Evolutionary conservation across 2,329 filamentous ascomycete genomes (phyloP), one percentile per base, ranked within the genome.

Genomic region (Bipolaris oryzae): DNA sequence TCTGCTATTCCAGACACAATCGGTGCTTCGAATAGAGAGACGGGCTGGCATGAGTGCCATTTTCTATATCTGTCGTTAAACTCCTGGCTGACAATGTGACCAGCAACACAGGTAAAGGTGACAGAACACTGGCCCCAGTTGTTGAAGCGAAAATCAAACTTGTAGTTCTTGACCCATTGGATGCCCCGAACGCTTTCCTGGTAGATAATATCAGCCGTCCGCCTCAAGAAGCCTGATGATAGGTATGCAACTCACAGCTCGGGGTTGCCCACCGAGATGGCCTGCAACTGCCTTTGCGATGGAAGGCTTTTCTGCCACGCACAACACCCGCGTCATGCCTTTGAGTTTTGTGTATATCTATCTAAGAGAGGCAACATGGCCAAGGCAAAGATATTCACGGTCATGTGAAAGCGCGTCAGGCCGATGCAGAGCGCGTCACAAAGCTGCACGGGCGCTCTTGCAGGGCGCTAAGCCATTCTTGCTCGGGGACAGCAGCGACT

Each of bases 251-350:
- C 70, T 54, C 60, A 96, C 92, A 52, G 86, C 88, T 74, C 86
- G 84, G 56, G 88, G 82, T 45, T 91, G 91, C 47, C 95, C 94
- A 31, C 90, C 90, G 25, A 99, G 84, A 80, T 98, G 94, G 55
- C 87, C 86, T 37, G 95, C 91, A 47, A 99, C 94, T 35, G 94
- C 92, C 78, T 95, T 97, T 55, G 95, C 92, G 61, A 99, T 97
- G 39, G 94, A 96, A 34, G 92, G 92, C 83, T 99, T 93, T 77
- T 93, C 89, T 58, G 89, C 90, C 64, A 93, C 89, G 73, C 89
- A 92, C 50, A 93, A 80, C 57, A 92, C 86, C 67, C 83, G 85
- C 52, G 74, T 76, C 74, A 76, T 77, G 9, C n/a, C 37, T 59
- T 28, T 7, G 31, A 23, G 34, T 21, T 28, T 23, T 37, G 50